Percentiles rank a stretch among this genome's conserved stretches.
phyloP scores from a whole-genome alignment of 2,329 filamentous ascomycete genomes.

The Aspergillus texensis region DNA sequence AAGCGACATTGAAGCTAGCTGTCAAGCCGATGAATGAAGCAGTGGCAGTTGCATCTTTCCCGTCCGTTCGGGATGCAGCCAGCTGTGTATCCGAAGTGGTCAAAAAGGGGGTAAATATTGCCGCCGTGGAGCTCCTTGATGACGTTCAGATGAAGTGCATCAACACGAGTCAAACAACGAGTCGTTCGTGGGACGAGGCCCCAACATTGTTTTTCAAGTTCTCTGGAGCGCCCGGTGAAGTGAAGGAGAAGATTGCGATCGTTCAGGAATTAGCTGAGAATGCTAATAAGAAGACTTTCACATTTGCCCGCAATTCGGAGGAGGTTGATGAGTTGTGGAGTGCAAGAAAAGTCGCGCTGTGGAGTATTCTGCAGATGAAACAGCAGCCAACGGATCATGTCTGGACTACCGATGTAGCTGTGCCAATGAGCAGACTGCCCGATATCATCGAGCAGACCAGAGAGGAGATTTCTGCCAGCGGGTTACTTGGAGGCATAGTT shows the following conservation, averaged over 20 bases:
- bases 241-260: conserved; percentile 66
- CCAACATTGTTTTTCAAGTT: conserved; percentile 79
- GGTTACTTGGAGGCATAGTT: conserved; percentile 67
- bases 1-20: conserved; percentile 85
- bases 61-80: conserved; percentile 69
- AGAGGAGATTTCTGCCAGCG: conserved; percentile 63
- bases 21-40: conserved; percentile 77
- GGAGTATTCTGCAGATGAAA: conserved; percentile 69
- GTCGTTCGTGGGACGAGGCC: conserved; percentile 64
- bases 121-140: conserved; percentile 87
- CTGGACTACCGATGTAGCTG: conserved; percentile 83
- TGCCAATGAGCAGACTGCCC: conserved; percentile 70
- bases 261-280: conserved; percentile 61
- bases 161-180: conserved; percentile 54
- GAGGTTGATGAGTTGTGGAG: conserved; percentile 74
- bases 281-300: conserved; percentile 55
- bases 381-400: conserved; percentile 63
- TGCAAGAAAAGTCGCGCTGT: conserved; percentile 73
- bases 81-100: conserved; percentile 81
- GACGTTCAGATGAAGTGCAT: conserved; percentile 83
- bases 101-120: conserved; percentile 76
- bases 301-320: conserved; percentile 66
- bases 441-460: conserved; percentile 74
- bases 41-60: conserved; percentile 75
- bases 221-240: conserved; percentile 62